Conservation (phyloP, 1,284 basidiomycete genomes). For the Crepidotus sp. region DNA sequence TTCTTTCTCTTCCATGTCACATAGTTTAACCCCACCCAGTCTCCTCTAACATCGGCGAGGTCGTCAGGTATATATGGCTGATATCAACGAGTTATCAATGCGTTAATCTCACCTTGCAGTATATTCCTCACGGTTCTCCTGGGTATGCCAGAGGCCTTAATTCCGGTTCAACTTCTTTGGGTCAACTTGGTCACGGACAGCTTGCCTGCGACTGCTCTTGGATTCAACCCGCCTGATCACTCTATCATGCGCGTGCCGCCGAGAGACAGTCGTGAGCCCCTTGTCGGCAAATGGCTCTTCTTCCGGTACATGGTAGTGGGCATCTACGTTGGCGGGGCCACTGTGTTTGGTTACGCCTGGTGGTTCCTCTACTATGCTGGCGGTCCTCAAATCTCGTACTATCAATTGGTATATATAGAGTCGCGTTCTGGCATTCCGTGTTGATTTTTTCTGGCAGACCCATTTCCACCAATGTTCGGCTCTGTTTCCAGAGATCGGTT, state of each 20-base stretch:
- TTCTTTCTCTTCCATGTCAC: slow-evolving; percentile 28
- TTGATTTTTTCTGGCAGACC: slow-evolving; percentile 44
- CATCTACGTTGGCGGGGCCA: slow-evolving; percentile 88
- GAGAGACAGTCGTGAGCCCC: slow-evolving; percentile 79
- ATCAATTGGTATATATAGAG: slow-evolving; percentile 70
- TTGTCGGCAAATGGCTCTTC: slow-evolving; percentile 91
- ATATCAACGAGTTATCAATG: slow-evolving; percentile 13
- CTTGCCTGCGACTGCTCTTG: slow-evolving; percentile 94
- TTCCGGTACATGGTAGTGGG: slow-evolving; percentile 93
- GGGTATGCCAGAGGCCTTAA: slow-evolving; percentile 97
- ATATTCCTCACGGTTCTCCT: slow-evolving; percentile 96
- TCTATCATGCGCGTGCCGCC: slow-evolving; percentile 94
- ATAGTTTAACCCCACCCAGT: slow-evolving; percentile 45
- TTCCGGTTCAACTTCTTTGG: slow-evolving; percentile 97
- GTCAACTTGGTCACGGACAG: slow-evolving; percentile 95
- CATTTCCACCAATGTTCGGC: slow-evolving; percentile 88
- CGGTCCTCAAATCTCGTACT: slow-evolving; percentile 89
- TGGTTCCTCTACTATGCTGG: slow-evolving; percentile 91
- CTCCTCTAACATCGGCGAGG: slow-evolving; percentile 97
- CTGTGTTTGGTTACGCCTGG: slow-evolving; percentile 97
- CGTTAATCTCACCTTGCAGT: slow-evolving; percentile 28
- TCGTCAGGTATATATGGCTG: slow-evolving; percentile 58
- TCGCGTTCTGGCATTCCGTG: slow-evolving; percentile 17
- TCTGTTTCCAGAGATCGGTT: slow-evolving; percentile 83
- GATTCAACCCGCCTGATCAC: slow-evolving; percentile 95